Evolutionary conservation across 2,329 filamentous ascomycete genomes (phyloP), one percentile per base, ranked within the genome.

Genomic region (Clonostachys rosea): DNA sequence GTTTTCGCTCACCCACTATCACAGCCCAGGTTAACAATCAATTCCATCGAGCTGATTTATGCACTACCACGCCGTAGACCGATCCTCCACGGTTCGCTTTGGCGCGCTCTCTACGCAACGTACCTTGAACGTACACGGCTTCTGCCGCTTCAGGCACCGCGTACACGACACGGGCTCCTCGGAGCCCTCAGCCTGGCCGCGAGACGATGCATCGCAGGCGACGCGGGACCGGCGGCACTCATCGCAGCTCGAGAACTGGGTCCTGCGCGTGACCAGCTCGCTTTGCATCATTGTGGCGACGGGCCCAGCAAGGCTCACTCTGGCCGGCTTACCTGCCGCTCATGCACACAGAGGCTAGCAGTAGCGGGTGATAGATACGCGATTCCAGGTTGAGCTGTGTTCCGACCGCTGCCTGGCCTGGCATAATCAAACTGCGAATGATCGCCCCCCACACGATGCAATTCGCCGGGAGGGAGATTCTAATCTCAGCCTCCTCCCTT

Each of bases 101-200:
- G 24, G 10, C 24, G 24, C 24, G 24, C 12, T 2, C n/a, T 24
- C 40, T 17, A n/a, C 18, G 14, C 17, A 42, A 42, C 40, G 40
- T 41, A 53, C 62, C 49, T 60, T 57, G 45, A 64, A 64, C 13
- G 59, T 65, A 43, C 62, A 64, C 10, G 50, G 33, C 18, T 51
- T 52, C 24, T 52, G 43, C 9, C 59, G 54, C 42, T 59, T 59
- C 40, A 51, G 44, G 43, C 61, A 87, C 54, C 75, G 87, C 0
- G 85, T 89, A 3, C 86, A 89, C 53, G 80, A 83, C 55, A 82
- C 77, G 9, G 44, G 86, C 40, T 86, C 80, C 53, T 82, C 75
- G 10, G 83, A 84, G 1, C 75, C 81, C 16, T 44, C 46, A 13
- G 45, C 34, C 18, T 51, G 52, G 41, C 45, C 54, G 34, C 51